These are phyloP conservation scores for Phaffomyces antillensis DNA, from an alignment of 805 yeast genomes.

Conservation along the genomic window DNA sequence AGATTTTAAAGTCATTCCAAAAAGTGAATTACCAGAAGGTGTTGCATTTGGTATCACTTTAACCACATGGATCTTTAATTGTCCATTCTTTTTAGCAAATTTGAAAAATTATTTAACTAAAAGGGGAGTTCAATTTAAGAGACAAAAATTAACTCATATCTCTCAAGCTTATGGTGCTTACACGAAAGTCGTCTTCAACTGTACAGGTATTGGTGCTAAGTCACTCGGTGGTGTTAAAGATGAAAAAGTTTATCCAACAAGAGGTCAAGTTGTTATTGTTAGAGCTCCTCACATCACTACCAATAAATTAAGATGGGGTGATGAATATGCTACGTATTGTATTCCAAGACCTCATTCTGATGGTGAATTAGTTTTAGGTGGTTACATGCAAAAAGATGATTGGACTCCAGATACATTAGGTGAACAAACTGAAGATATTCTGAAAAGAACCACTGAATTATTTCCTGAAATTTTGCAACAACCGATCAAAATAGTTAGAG, in stretches of 20 bases:
- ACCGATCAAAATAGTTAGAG: conserved; percentile 49
- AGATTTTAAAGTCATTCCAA: conserved; percentile 33
- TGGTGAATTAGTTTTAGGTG: conserved; percentile 69
- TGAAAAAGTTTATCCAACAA: conserved; percentile 53
- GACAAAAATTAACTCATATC: conserved; percentile 43
- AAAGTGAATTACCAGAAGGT: conserved; percentile 41
- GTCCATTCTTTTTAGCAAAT: conserved; percentile 52
- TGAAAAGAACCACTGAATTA: conserved; percentile 47
- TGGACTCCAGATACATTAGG: conserved; percentile 55
- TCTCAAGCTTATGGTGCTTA: conserved; percentile 40
- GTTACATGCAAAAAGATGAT: conserved; percentile 57
- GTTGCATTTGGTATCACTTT: conserved; percentile 46
- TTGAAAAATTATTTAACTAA: conserved; percentile 37
- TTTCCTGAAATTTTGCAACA: conserved; percentile 41
- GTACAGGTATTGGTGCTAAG: conserved; percentile 69
- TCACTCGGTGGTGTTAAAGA: conserved; percentile 62
- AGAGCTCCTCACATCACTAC: conserved; percentile 61
- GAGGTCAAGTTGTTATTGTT: conserved; percentile 76
- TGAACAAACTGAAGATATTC: conserved; percentile 53
- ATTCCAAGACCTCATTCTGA: conserved; percentile 66
- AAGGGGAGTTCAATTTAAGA: conserved; percentile 45
- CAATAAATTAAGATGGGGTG: conserved; percentile 57
- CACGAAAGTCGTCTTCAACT: conserved; percentile 52
- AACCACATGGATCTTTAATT: conserved; percentile 63
- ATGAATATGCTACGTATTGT: conserved; percentile 53